Conservation (phyloP, 331 rosid species). For the Prunus yedoensis region DNA sequence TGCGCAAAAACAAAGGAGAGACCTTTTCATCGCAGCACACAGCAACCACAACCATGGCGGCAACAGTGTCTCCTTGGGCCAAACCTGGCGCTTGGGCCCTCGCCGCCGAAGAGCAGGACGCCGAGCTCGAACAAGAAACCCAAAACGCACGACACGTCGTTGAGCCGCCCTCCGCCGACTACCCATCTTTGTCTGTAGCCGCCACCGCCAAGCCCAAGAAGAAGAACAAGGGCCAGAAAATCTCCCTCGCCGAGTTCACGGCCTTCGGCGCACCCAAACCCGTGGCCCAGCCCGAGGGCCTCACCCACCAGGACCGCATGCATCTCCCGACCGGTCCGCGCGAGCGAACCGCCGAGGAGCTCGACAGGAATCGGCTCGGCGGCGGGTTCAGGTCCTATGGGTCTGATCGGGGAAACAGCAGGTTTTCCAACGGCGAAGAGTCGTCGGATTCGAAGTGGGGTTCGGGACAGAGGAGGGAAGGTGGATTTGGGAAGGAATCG, state of each 20-base stretch:
- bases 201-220: constrained; percentile 71
- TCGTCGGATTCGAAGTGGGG: constrained; percentile 74
- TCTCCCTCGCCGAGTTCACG: constrained; percentile 63
- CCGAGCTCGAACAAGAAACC: constrained; percentile 55
- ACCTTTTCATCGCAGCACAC: neutral
- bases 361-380: constrained; percentile 56
- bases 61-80: constrained; percentile 83
- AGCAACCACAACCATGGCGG: constrained; percentile 56
- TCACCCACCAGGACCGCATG: constrained; percentile 47
- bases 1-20: neutral
- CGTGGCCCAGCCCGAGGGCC: constrained; percentile 17
- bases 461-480: constrained; percentile 56
- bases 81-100: constrained; percentile 96
- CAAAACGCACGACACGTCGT: neutral
- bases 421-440: constrained; percentile 53
- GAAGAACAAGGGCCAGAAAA: constrained; percentile 66
- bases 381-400: constrained; percentile 63
- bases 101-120: constrained; percentile 75
- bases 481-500: constrained; percentile 53
- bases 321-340: constrained; percentile 85
- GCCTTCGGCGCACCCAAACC: constrained; percentile 43
- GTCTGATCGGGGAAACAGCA: constrained; percentile 32
- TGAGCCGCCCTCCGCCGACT: constrained; percentile 50
- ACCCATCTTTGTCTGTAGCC: constrained; percentile 82
- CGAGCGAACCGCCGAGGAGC: constrained; percentile 83